These are phyloP conservation scores for Lactarius hatsudake DNA, from an alignment of 768 basidiomycete species.

Conservation along the genomic window DNA sequence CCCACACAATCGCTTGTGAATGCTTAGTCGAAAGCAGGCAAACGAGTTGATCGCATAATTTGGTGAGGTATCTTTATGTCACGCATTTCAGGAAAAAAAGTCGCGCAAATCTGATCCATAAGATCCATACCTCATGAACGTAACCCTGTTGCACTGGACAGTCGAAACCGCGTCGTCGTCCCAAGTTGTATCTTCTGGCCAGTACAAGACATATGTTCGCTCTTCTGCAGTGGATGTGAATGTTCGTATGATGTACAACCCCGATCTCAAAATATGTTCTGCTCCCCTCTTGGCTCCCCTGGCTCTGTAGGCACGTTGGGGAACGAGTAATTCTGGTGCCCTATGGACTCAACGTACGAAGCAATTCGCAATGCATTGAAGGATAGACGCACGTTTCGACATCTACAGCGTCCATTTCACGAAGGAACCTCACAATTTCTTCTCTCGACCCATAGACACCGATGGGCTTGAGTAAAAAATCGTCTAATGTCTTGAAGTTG, in stretches of 20 bases:
- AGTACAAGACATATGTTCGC: slow-evolving; percentile 50
- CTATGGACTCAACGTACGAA: slow-evolving; percentile 10
- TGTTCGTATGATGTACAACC: slow-evolving; percentile 44
- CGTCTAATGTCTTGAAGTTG: slow-evolving; percentile 51
- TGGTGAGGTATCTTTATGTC: neutral
- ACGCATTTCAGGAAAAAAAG: neutral
- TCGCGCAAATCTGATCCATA: slow-evolving; percentile 25
- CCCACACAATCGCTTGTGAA: neutral
- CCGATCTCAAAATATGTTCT: slow-evolving; percentile 43
- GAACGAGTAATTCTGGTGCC: slow-evolving; percentile 23
- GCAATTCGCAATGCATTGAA: no score
- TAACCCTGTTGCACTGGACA: slow-evolving; percentile 50
- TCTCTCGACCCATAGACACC: slow-evolving; percentile 56
- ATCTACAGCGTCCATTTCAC: slow-evolving; percentile 37
- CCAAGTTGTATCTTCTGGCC: slow-evolving; percentile 63
- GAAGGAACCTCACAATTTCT: slow-evolving; percentile 36
- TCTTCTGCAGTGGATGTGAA: slow-evolving; percentile 23
- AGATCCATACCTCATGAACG: slow-evolving; percentile 55
- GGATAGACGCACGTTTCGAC: slow-evolving; percentile 38
- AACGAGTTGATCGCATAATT: slow-evolving; percentile 5
- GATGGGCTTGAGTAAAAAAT: slow-evolving; percentile 43
- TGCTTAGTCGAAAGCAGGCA: neutral
- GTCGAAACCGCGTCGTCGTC: slow-evolving; percentile 44
- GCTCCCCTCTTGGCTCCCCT: slow-evolving; percentile 16
- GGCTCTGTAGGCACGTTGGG: slow-evolving; percentile 10